Base-by-base conservation (phyloP, 2,329 filamentous ascomycete genomes). In the Fusarium luffae region DNA sequence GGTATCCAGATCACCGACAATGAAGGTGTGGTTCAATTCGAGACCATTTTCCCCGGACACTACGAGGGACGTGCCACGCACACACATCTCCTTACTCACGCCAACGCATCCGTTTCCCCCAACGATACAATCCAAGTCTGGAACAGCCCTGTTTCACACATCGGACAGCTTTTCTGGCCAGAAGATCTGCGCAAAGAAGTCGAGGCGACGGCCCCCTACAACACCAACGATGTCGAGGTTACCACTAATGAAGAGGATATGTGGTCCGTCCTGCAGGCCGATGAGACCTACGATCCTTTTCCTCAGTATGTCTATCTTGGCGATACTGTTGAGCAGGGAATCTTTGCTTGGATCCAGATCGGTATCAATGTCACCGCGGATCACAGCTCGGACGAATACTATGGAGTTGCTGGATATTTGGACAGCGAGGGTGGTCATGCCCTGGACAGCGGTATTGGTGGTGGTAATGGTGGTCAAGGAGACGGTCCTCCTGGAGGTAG, bases 241-340 rank as follows among this genome's bases (percentile, higher is more conserved):
- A 63, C 59, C 3, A 42, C 47, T 0, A 63, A 62, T 4, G 34
- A 63, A 27, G 47, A 63, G 8, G 59, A 63, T 37, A 63, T 62
- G 59, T 63, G 57, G 42, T 62, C 59, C 7, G 16, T 62, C 2
- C 8, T 47, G 1, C 59, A 63, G 47, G 59, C 59, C 1, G 57
- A 63, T 7, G 59, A 62, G 21, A 62, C 59, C 13, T 63, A 63
- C 16, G 57, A 63, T 5, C 59, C 59, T 0, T 63, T 63, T 23
- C 59, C 59, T 25, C 59, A 63, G 16, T 63, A 63, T 4, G 57
- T 62, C 1, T 63, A 63, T 12, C 21, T 63, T 0, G 59, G 59
- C 9, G 57, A 63, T 11, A 54, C 57, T 10, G 34, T 63, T 6
- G 14, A 63, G 21, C 32, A 63, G 23, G 59, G 59, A 34, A 54